Evolutionary conservation across 495 filamentous ascomycete genomes (phyloP).

Genomic region (Cercophora samala): DNA sequence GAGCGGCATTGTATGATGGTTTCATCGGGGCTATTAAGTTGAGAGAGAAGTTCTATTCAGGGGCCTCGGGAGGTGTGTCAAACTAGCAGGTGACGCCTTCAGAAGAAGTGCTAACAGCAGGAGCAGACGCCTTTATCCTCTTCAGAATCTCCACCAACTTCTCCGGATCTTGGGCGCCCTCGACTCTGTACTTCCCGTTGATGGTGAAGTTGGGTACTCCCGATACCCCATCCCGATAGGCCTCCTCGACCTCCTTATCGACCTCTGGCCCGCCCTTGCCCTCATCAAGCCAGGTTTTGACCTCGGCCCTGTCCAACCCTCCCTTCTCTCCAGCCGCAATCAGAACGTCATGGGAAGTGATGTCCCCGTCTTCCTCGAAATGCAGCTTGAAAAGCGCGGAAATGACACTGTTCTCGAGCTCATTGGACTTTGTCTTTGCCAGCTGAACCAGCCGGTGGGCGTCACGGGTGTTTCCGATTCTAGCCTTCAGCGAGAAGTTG

Average conservation of each 20-base stretch:
- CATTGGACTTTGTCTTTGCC: slow-evolving; percentile 55
- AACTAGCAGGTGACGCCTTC: slow-evolving; percentile 17
- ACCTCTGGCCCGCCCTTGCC: slow-evolving; percentile 66
- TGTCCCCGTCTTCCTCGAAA: slow-evolving; percentile 75
- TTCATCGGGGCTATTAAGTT: neutral
- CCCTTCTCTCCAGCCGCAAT: slow-evolving; percentile 58
- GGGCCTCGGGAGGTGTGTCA: neutral
- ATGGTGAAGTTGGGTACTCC: slow-evolving; percentile 77
- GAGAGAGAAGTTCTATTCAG: neutral
- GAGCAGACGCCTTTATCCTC: slow-evolving; percentile 40
- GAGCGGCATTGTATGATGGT: neutral
- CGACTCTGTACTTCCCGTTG: slow-evolving; percentile 57
- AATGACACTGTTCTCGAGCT: slow-evolving; percentile 60
- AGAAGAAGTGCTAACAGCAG: slow-evolving; percentile 16
- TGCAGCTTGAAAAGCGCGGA: slow-evolving; percentile 68
- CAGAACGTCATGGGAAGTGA: slow-evolving; percentile 62
- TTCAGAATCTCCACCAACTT: slow-evolving; percentile 56
- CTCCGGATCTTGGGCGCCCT: slow-evolving; percentile 62
- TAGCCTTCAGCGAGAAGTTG: slow-evolving; percentile 67
- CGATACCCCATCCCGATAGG: slow-evolving; percentile 54
- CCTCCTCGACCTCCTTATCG: slow-evolving; percentile 63
- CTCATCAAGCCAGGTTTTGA: slow-evolving; percentile 58
- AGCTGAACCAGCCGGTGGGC: slow-evolving; percentile 72
- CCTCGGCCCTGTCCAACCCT: slow-evolving; percentile 58
- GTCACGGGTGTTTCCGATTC: slow-evolving; percentile 73